Evolutionary conservation across 352 stramenopile genomes (phyloP).

Genomic region (Phytophthora hybrid): DNA sequence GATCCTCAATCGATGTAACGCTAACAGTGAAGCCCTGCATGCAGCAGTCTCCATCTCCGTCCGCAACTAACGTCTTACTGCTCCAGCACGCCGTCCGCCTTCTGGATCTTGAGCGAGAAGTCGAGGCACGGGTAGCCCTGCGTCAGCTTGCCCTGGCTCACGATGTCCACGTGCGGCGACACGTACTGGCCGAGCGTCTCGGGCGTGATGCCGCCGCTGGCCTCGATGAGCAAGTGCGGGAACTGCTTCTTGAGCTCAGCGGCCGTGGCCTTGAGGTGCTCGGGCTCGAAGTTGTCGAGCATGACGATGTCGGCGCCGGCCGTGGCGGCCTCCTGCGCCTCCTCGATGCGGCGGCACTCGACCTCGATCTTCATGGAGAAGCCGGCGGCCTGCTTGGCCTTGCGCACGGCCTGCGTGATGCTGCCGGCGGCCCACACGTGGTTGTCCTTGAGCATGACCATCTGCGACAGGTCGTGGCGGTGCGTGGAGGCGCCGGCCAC

Average conservation of each 20-base stretch:
- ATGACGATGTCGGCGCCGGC: constrained; percentile 96
- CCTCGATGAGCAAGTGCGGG: constrained; percentile 96
- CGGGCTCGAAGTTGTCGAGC: constrained; percentile 98
- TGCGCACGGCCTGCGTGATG: constrained; percentile 95
- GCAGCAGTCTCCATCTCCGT: not conserved
- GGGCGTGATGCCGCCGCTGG: constrained; percentile 97
- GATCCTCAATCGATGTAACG: constrained; percentile 14
- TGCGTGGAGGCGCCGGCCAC: constrained; percentile 95
- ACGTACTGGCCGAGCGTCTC: constrained; percentile 95
- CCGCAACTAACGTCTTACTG: constrained; percentile 22
- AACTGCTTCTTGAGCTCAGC: constrained; percentile 94
- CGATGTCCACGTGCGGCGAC: constrained; percentile 95
- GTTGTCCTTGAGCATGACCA: constrained; percentile 99
- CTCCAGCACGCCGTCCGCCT: constrained; percentile 69
- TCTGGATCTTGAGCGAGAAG: constrained; percentile 98
- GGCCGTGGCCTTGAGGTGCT: constrained; percentile 92
- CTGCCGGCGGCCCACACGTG: constrained; percentile 97
- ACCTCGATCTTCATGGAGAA: constrained; percentile 99
- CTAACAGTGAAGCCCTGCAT: constrained; percentile 13
- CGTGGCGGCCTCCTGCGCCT: constrained; percentile 92
- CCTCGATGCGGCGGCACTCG: constrained; percentile 95
- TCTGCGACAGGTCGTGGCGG: constrained; percentile 98
- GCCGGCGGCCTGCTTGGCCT: constrained; percentile 92
- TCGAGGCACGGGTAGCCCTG: constrained; percentile 97
- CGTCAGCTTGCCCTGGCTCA: constrained; percentile 98